Percentiles rank a stretch among this genome's conserved stretches.
Conservation (phyloP, 163 green algal species). For the Chlamydomonas reinhardtii region DNA sequence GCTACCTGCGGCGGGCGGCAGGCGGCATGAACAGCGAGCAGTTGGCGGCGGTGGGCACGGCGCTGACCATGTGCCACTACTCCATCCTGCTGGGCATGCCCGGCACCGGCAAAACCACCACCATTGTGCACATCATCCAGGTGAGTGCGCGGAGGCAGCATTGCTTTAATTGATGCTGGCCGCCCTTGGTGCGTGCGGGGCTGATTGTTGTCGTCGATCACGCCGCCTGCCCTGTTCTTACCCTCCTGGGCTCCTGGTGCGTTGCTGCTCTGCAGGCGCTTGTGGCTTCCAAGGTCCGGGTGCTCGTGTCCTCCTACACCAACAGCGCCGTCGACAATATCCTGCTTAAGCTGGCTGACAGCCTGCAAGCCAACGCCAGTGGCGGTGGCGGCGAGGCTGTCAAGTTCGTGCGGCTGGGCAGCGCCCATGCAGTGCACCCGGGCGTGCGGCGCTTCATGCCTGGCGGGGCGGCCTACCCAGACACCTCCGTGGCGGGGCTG, state of each 20-base stretch:
- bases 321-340: conserved; percentile 98
- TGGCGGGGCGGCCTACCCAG: conserved; percentile 66
- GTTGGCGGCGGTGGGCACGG: conserved; percentile 65
- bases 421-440: conserved; percentile 64
- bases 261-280: conserved; percentile 61
- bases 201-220: no score
- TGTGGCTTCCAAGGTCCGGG: conserved; percentile 64
- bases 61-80: conserved; percentile 83
- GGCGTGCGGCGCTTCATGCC: conserved; percentile 68
- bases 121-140: conserved; percentile 77
- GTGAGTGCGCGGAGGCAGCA: conserved; percentile 6
- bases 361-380: neutral
- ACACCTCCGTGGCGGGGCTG: conserved; percentile 58
- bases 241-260: no score
- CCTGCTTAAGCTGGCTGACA: conserved; percentile 76
- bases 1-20: neutral
- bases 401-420: conserved; percentile 83
- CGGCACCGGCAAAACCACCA: conserved; percentile 93
- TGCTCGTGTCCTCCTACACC: conserved; percentile 95
- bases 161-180: no score
- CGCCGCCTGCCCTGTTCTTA: no score
- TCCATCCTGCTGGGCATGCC: conserved; percentile 91
- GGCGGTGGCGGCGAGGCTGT: conserved; percentile 39
- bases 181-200: no score
- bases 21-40: conserved; percentile 84